Conservation (phyloP, 352 stramenopile species). For the Pythium chondricola region DNA sequence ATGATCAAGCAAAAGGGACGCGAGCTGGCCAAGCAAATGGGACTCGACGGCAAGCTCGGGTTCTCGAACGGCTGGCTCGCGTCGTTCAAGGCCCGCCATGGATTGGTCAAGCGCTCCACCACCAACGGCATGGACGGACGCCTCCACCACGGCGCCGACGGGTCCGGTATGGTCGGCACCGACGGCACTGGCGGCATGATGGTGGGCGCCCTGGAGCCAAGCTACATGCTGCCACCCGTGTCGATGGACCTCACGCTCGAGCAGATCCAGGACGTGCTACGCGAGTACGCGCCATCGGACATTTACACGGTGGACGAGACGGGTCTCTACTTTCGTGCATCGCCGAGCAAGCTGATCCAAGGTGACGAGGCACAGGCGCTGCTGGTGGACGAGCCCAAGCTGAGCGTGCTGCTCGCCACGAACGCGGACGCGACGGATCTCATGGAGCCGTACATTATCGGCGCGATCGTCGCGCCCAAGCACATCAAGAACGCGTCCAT, state of each 20-base stretch:
- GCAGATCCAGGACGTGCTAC: conserved; percentile 80
- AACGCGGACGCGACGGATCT: conserved; percentile 77
- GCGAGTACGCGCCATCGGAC: conserved; percentile 76
- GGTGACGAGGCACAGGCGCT: conserved; percentile 72
- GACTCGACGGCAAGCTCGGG: conserved; percentile 68
- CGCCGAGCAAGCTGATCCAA: conserved; percentile 80
- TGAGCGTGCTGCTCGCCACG: conserved; percentile 65
- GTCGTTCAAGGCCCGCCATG: conserved; percentile 80
- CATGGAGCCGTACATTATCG: conserved; percentile 85
- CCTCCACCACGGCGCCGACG: conserved; percentile 8
- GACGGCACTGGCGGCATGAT: conserved; percentile 37
- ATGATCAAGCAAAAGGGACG: conserved; percentile 85
- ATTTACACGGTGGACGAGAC: conserved; percentile 86
- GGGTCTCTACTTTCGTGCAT: conserved; percentile 79
- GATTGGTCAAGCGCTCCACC: conserved; percentile 59
- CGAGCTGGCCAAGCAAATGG: conserved; percentile 81
- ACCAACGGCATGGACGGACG: conserved; percentile 19
- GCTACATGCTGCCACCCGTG: conserved; percentile 74
- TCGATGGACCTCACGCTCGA: conserved; percentile 78
- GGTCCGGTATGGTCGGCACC: conserved; percentile 30
- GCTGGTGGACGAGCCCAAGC: conserved; percentile 61
- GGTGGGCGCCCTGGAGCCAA: conserved; percentile 42
- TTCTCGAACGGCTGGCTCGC: conserved; percentile 86
- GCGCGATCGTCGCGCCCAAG: conserved; percentile 62
- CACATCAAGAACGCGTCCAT: conserved; percentile 78